Evolutionary conservation across 768 basidiomycete genomes (phyloP).

Genomic region (Clitopilus passeckerianus): DNA sequence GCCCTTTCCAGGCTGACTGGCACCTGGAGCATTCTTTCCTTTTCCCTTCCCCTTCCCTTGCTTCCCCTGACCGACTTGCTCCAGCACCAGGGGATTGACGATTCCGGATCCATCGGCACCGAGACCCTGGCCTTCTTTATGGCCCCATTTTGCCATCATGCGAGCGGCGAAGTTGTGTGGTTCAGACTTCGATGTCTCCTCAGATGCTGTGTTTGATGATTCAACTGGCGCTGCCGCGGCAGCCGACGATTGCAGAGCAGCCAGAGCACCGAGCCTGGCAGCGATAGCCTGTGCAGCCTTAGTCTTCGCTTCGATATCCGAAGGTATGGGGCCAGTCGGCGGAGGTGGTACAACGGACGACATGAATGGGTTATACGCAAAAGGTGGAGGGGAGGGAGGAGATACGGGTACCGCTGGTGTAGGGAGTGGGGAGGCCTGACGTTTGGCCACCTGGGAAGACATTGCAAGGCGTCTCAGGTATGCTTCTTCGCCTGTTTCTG

Average conservation of each 20-base stretch:
- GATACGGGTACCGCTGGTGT: conserved; percentile 12
- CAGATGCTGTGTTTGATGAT: conserved; percentile 22
- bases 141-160: conserved; percentile 95
- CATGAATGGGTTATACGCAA: conserved; percentile 70
- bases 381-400: conserved; percentile 42
- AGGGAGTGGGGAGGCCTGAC: conserved; percentile 15
- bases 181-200: conserved; percentile 34
- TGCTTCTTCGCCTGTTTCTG: conserved; percentile 63
- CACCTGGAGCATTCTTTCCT: conserved; percentile 24
- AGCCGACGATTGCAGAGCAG: conserved; percentile 19
- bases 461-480: conserved; percentile 60
- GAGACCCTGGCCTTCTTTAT: conserved; percentile 90
- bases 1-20: conserved; percentile 25
- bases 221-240: conserved; percentile 21
- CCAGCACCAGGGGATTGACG: conserved; percentile 82
- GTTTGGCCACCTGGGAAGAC: conserved; percentile 28
- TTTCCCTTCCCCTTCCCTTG: conserved; percentile 30
- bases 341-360: conserved; percentile 59
- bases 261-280: conserved; percentile 62
- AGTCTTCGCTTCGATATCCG: conserved; percentile 59
- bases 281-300: conserved; percentile 83
- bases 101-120: conserved; percentile 84
- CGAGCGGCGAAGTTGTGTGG: conserved; percentile 77
- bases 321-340: conserved; percentile 27
- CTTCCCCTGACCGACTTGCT: conserved; percentile 50